phyloP scores from a whole-genome alignment of 1,284 basidiomycete species.

The Microbotryum scabiosae region DNA sequence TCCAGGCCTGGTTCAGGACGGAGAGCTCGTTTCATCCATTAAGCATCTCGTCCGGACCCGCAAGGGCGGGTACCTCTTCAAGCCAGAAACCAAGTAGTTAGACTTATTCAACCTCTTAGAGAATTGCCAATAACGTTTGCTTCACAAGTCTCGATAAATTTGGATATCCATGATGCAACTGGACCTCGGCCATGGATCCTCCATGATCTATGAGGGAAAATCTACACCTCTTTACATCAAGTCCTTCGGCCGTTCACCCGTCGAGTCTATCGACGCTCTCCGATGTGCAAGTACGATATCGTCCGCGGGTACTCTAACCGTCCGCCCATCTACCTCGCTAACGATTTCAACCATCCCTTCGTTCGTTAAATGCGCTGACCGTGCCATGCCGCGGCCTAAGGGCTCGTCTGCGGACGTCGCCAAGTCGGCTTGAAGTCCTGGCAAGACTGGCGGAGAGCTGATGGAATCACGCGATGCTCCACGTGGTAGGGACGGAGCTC shows the following conservation, averaged over 20 bases:
- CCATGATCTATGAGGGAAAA: no score
- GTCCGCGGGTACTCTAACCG: constrained; percentile 25
- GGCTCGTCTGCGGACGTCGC: constrained; percentile 26
- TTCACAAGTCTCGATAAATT: no score
- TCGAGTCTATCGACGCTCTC: not conserved
- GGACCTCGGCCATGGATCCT: no score
- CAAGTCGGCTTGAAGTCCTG: constrained; percentile 2
- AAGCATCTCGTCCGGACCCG: constrained; percentile 39
- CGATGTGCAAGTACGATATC: constrained; percentile 9
- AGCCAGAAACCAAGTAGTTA: constrained; percentile 14
- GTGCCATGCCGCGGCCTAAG: constrained; percentile 28
- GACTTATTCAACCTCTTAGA: not conserved
- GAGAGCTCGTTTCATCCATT: constrained; percentile 56
- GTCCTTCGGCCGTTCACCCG: no score
- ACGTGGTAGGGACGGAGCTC: not conserved
- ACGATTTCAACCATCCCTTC: constrained; percentile 29
- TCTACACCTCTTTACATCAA: no score
- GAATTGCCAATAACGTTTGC: no score
- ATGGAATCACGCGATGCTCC: no score
- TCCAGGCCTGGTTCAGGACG: constrained; percentile 37
- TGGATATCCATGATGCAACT: no score
- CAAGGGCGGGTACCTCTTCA: constrained; percentile 61
- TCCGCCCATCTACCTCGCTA: constrained; percentile 21
- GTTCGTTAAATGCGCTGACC: constrained; percentile 25
- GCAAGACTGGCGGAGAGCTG: not conserved